These are phyloP conservation scores for Agrostemma githago DNA, from an alignment of 148 eudicot genomes.

Conservation along the genomic window DNA sequence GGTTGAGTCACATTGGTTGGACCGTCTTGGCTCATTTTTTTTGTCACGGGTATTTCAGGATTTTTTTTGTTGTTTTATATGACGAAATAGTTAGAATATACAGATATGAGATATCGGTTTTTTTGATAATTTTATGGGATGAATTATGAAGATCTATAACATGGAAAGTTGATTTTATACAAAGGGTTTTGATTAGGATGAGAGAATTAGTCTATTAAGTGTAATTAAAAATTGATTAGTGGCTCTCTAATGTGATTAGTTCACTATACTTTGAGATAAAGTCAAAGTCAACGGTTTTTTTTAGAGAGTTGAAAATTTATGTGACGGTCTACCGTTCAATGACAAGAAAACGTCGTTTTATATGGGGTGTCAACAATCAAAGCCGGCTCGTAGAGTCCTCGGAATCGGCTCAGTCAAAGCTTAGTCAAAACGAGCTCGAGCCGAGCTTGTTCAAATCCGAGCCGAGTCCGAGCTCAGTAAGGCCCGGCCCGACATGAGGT, in stretches of 20 bases:
- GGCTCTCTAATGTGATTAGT: background rate
- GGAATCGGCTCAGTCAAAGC: too few relatives aligned
- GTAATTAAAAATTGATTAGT: background rate
- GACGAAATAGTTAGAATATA: too few relatives aligned
- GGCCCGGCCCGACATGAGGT: too few relatives aligned
- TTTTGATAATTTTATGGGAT: background rate
- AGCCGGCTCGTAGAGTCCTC: too few relatives aligned
- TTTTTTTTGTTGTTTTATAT: background rate
- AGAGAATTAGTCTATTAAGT: slow-evolving; percentile 1
- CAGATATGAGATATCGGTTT: too few relatives aligned
- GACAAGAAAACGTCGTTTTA: too few relatives aligned
- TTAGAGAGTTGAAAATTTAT: background rate
- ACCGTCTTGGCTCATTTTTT: slow-evolving; percentile 12
- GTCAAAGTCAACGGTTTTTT: background rate
- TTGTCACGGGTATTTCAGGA: background rate
- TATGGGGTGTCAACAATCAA: too few relatives aligned
- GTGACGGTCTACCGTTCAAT: background rate
- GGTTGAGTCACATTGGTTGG: background rate
- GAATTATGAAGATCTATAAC: background rate
- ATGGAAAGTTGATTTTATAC: background rate
- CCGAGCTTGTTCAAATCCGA: too few relatives aligned
- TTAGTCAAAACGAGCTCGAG: too few relatives aligned
- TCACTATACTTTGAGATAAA: background rate
- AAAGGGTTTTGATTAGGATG: background rate
- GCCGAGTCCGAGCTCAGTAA: too few relatives aligned